Conservation (phyloP, 2,329 filamentous ascomycete species). For the Ambrosiella xylebori region DNA sequence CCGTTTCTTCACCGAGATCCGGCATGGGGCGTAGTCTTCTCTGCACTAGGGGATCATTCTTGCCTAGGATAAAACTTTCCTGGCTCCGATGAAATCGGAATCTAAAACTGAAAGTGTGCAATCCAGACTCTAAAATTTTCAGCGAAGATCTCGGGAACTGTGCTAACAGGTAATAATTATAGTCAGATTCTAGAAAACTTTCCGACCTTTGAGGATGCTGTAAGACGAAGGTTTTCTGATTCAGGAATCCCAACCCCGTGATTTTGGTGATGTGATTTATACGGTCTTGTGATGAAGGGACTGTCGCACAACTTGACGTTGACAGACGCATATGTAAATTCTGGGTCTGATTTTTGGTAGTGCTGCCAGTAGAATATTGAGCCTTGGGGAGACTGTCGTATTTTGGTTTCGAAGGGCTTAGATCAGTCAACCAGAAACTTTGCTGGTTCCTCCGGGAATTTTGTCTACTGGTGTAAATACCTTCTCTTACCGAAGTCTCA, state of each 20-base stretch:
- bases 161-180: neutral
- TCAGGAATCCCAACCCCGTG: neutral
- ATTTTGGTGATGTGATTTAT: constrained; percentile 1
- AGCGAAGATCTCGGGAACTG: neutral
- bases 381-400: neutral
- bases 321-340: neutral
- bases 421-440: neutral
- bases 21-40: neutral
- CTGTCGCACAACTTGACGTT: neutral
- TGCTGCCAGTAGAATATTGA: neutral
- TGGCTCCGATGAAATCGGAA: constrained; percentile 18
- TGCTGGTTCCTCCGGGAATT: neutral
- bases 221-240: neutral
- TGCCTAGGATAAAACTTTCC: constrained; percentile 19
- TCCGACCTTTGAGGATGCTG: neutral
- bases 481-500: neutral
- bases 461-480: neutral
- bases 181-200: constrained; percentile 5
- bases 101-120: neutral
- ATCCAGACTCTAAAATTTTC: too few species aligned
- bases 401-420: neutral
- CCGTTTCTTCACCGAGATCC: neutral
- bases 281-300: neutral
- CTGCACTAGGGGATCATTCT: constrained; percentile 17
- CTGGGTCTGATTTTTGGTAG: neutral